Base-by-base conservation (phyloP, 192 early-diverging fungal genomes). In the Coemansia sp. region DNA sequence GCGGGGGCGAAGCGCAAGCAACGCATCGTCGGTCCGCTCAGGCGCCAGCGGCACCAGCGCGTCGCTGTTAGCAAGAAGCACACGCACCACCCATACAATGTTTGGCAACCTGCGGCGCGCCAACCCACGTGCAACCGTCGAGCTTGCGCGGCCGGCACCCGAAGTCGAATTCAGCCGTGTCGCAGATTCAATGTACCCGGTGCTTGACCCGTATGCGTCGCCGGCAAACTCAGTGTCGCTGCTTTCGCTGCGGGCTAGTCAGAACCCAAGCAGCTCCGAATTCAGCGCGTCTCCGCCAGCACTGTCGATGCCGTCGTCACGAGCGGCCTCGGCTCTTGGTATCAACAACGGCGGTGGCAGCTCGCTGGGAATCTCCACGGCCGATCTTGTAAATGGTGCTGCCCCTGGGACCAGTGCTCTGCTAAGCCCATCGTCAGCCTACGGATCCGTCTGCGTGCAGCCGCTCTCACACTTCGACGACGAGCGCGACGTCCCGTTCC, bases 141-240 rank as follows among this genome's bases (percentile, higher is more conserved):
- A 75, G 56, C 66, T 81, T 15, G 73, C 78, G 1, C 78, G 78
- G n/a, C 78, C 78, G 0, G 73, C 68, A n/a, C 75, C 75, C 34
- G 75, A 81, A 45, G 75, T 72, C 34, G 70, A 76, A 49, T 76
- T 76, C 64, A 76, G 71, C 57, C 66, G 75, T 5, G 64, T 67
- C 1, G 34, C 64, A 6, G 74, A 81, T 45, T 26, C 51, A 4
- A 49, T 58, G 9, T 68, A 63, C 14, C 71, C 69, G 6, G 56
- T 64, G 48, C 55, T 71, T 8, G 55, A 68, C 60, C 39, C 36
- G 38, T 62, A 63, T 39, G 64, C 21, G 30, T 59, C 57, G 57
- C 64, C 64, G 2, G 57, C 48, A 12, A 69, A 61, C n/a, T 72
- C 78, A 3, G 72, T 63, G 26, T 81, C 78, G 69, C 66, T 81